Percentiles rank a stretch among this genome's conserved stretches.
These are phyloP conservation scores for Cokeromyces recurvatus DNA, from an alignment of 371 early-diverging fungal species.

Conservation along the genomic window DNA sequence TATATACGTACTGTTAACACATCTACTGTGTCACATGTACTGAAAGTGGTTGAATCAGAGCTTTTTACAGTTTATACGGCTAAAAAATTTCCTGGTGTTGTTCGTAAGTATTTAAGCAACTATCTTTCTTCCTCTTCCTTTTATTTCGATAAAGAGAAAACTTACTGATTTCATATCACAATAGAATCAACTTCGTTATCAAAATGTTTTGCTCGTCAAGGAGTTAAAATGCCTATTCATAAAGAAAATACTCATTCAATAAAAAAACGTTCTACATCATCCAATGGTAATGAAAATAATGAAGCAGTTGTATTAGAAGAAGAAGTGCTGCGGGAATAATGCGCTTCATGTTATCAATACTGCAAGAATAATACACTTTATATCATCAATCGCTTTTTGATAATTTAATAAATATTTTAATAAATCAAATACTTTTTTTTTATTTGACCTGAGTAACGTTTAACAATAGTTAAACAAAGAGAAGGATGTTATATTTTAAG, in stretches of 20 bases:
- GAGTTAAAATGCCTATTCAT: conserved; percentile 66
- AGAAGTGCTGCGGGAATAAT: no score
- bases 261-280: neutral
- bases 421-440: no score
- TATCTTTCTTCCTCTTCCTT: no score
- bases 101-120: conserved; percentile 58
- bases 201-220: conserved; percentile 67
- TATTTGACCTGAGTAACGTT: no score
- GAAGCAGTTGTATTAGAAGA: neutral
- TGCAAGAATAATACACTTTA: no score
- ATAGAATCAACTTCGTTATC: conserved; percentile 64
- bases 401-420: no score
- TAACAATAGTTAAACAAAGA: no score
- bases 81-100: conserved; percentile 66
- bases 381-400: no score
- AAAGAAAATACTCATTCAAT: conserved; percentile 20
- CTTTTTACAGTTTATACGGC: conserved; percentile 59
- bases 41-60: conserved; percentile 39
- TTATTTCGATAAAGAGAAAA: no score
- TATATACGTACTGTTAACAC: conserved; percentile 32
- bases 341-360: no score
- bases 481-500: no score
- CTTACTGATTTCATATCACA: no score
- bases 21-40: conserved; percentile 25
- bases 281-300: neutral